Evolutionary conservation across 176 grass and related monocot species (phyloP).

Genomic region (Raddia distichophylla): DNA sequence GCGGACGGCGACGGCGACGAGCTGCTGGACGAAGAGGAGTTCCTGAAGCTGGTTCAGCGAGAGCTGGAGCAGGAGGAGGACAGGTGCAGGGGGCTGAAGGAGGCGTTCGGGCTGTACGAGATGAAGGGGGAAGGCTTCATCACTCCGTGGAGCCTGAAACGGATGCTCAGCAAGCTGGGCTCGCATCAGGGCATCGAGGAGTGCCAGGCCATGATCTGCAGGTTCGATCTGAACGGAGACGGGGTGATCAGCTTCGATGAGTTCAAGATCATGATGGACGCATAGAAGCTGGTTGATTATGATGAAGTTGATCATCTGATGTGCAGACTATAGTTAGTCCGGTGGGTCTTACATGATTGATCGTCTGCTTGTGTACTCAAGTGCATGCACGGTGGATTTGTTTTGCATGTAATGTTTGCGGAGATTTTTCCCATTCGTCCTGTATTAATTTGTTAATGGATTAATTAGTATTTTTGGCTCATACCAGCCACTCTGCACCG

Average conservation of each 20-base stretch:
- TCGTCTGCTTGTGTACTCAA: no score
- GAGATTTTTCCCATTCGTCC: no score
- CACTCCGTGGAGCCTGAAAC: slow-evolving; percentile 22
- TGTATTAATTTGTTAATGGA: no score
- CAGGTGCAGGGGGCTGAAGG: neutral
- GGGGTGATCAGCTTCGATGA: slow-evolving; percentile 43
- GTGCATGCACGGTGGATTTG: no score
- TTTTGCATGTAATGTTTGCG: no score
- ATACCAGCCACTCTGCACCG: no score
- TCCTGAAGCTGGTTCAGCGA: slow-evolving; percentile 3
- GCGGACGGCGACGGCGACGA: slow-evolving; percentile 29
- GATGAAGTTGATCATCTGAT: no score
- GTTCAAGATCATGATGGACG: slow-evolving; percentile 37
- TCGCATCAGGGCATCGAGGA: neutral
- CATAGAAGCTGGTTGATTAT: neutral
- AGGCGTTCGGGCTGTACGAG: slow-evolving; percentile 29
- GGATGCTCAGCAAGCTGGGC: slow-evolving; percentile 16
- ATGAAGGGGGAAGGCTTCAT: slow-evolving; percentile 28
- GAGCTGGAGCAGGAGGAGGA: neutral
- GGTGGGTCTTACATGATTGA: no score
- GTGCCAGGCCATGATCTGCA: slow-evolving; percentile 18
- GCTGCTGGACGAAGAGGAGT: slow-evolving; percentile 20
- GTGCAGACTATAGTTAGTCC: no score
- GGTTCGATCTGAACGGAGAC: slow-evolving; percentile 30
- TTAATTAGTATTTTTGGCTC: no score